Conservation (phyloP, 345 rosid species). For the Hibiscus syriacus region DNA sequence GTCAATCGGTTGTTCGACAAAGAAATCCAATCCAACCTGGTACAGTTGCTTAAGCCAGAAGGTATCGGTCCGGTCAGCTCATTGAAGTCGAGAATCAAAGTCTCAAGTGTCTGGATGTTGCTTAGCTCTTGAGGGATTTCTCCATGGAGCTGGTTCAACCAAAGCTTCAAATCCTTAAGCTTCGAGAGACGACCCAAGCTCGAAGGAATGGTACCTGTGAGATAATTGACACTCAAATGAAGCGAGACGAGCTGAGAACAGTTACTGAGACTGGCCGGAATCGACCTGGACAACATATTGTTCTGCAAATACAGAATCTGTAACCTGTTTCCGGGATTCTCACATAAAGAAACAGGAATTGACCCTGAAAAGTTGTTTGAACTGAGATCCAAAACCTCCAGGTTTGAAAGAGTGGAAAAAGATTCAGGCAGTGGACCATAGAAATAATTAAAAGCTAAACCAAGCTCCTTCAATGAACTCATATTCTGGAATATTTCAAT, state of each 20-base stretch:
- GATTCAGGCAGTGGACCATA: constrained; percentile 60
- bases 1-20: constrained; percentile 67
- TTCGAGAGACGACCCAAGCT: constrained; percentile 62
- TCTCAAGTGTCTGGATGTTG: constrained; percentile 48
- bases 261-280: constrained; percentile 67
- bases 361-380: constrained; percentile 55
- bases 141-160: constrained; percentile 78
- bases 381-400: constrained; percentile 77
- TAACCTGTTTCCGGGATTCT: constrained; percentile 36
- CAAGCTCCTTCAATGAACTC: constrained; percentile 47
- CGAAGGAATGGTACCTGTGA: constrained; percentile 68
- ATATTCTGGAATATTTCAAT: constrained; percentile 47
- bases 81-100: constrained; percentile 86
- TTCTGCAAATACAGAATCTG: constrained; percentile 65
- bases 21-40: constrained; percentile 77
- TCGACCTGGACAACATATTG: constrained; percentile 54
- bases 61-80: constrained; percentile 70
- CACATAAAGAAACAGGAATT: constrained; percentile 58
- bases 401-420: constrained; percentile 37
- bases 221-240: constrained; percentile 76
- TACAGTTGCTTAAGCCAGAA: constrained; percentile 63
- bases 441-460: constrained; percentile 53
- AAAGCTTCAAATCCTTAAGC: constrained; percentile 75
- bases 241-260: constrained; percentile 81
- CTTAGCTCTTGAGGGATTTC: constrained; percentile 72